Percentiles rank a stretch among this genome's conserved stretches.
Evolutionary conservation across 805 yeast species (phyloP).

Genomic region (Kodamaea hsintzibuensis): DNA sequence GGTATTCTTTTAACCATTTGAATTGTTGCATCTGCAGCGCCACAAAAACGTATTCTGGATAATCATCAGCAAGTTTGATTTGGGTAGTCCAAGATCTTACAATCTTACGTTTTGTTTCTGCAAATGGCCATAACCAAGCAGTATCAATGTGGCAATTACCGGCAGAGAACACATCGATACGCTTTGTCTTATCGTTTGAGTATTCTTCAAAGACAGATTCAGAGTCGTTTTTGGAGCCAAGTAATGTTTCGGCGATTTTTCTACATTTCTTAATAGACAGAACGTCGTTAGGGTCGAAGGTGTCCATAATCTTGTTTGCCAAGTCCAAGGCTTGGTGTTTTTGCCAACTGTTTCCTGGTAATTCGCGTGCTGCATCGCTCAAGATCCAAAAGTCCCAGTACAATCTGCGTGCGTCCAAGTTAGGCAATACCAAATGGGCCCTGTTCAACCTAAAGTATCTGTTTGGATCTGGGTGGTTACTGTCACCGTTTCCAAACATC

Average conservation of each 20-base stretch:
- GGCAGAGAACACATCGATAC: conserved; percentile 71
- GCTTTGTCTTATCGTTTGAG: conserved; percentile 35
- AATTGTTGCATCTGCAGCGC: conserved; percentile 97
- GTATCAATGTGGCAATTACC: conserved; percentile 98
- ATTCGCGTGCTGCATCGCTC: conserved; percentile 88
- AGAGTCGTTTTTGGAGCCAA: conserved; percentile 68
- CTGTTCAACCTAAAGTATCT: conserved; percentile 63
- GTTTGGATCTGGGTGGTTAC: conserved; percentile 72
- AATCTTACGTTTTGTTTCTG: conserved; percentile 89
- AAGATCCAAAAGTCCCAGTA: conserved; percentile 83
- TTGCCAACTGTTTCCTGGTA: conserved; percentile 74
- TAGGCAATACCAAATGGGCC: conserved; percentile 83
- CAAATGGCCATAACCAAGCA: conserved; percentile 99
- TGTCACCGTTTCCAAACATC: conserved; percentile 75
- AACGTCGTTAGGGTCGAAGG: conserved; percentile 72
- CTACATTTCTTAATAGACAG: conserved; percentile 62
- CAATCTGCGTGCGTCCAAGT: conserved; percentile 75
- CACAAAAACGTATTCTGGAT: conserved; percentile 91
- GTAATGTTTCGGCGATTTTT: conserved; percentile 56
- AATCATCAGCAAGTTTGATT: conserved; percentile 75
- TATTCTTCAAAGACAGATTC: conserved; percentile 53
- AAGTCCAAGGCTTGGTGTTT: conserved; percentile 78
- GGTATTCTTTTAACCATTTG: conserved; percentile 85
- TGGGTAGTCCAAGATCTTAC: conserved; percentile 97
- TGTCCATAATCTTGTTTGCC: conserved; percentile 81